Percentiles rank a stretch among this genome's conserved stretches.
phyloP scores from a whole-genome alignment of 345 rosid genomes.

The Linum usitatissimum region DNA sequence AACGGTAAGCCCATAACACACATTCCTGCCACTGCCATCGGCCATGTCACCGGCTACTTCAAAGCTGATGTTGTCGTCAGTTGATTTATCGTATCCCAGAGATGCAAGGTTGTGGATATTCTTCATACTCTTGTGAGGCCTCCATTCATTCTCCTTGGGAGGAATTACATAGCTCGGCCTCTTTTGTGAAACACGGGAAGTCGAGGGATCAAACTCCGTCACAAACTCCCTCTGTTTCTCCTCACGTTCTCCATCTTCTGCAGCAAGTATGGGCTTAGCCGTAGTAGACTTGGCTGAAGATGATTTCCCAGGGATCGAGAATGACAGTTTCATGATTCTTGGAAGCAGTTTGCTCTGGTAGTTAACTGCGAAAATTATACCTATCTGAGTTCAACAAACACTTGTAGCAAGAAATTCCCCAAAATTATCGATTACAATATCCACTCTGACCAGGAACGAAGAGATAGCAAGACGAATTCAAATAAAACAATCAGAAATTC shows the following conservation, averaged over 20 bases:
- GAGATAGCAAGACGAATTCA: too few relatives aligned
- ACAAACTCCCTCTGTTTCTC: background rate
- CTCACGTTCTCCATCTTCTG: background rate
- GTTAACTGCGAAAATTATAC: too few relatives aligned
- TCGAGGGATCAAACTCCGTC: slow-evolving; percentile 8
- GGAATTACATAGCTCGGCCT: background rate
- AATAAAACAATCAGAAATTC: too few relatives aligned
- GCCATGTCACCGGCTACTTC: slow-evolving; percentile 13
- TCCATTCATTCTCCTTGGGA: slow-evolving; percentile 10
- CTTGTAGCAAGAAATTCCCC: too few relatives aligned
- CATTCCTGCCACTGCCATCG: slow-evolving; percentile 7
- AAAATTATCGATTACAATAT: too few relatives aligned
- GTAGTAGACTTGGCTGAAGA: background rate
- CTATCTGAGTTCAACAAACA: too few relatives aligned
- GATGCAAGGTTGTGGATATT: slow-evolving; percentile 13
- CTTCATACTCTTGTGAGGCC: slow-evolving; percentile 21
- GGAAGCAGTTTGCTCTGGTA: background rate
- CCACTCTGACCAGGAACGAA: too few relatives aligned
- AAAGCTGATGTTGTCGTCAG: slow-evolving; percentile 6
- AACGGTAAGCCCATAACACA: slow-evolving; percentile 54
- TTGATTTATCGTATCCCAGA: slow-evolving; percentile 2
- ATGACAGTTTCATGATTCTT: slow-evolving; percentile 1
- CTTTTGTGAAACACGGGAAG: background rate
- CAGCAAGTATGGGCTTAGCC: background rate
- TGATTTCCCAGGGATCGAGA: slow-evolving; percentile 7